phyloP scores from a whole-genome alignment of 2,329 filamentous ascomycete species.

The Aspergillus sp. region DNA sequence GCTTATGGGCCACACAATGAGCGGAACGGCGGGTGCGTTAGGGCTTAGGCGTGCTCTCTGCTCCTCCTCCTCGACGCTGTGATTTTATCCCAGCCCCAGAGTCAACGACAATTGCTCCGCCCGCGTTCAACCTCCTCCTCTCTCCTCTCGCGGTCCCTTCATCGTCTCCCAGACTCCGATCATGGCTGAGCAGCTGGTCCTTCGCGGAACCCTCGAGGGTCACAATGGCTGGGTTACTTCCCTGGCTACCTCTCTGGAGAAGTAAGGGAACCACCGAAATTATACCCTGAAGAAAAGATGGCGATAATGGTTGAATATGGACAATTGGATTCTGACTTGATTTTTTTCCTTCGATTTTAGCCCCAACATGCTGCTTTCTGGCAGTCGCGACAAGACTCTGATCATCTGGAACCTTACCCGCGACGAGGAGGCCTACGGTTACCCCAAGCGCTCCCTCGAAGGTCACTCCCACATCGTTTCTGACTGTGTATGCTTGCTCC shows the following conservation, averaged over 20 bases:
- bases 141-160: conserved; percentile 33
- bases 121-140: conserved; percentile 31
- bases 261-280: conserved; percentile 55
- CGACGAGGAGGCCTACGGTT: conserved; percentile 96
- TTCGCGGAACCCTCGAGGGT: conserved; percentile 96
- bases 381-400: conserved; percentile 94
- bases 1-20: conserved; percentile 18
- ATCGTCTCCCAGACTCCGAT: conserved; percentile 37
- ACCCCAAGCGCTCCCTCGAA: conserved; percentile 97
- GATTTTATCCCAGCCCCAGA: conserved; percentile 35
- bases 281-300: background rate
- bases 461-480: conserved; percentile 99
- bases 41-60: conserved; percentile 33
- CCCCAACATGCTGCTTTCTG: conserved; percentile 99
- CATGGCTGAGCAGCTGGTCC: conserved; percentile 92
- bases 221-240: conserved; percentile 99
- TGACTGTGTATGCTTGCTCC: conserved; percentile 79
- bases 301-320: conserved; percentile 15
- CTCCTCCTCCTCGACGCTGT: conserved; percentile 30
- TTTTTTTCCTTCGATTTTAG: conserved; percentile 40
- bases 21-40: conserved; percentile 21
- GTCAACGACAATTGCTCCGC: conserved; percentile 36
- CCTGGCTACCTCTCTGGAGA: conserved; percentile 97
- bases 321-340: conserved; percentile 32
- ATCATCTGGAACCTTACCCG: conserved; percentile 99